These are phyloP conservation scores for Tylopilus plumbeoviolaceoides DNA, from an alignment of 768 basidiomycete genomes.

Conservation along the genomic window DNA sequence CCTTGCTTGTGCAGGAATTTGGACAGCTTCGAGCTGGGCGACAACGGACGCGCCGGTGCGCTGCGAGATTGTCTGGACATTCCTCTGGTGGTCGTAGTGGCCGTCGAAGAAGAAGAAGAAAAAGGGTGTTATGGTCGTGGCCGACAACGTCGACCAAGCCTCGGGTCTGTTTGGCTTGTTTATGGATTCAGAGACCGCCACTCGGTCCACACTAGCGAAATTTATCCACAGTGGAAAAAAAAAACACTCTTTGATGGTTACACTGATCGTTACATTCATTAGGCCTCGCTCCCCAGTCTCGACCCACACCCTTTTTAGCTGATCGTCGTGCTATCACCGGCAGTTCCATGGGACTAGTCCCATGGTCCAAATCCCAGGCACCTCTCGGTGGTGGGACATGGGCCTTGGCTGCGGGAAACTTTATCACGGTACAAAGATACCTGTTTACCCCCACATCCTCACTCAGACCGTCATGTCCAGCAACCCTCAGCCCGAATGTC, in stretches of 20 bases:
- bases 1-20: conserved; percentile 65
- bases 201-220: conserved; percentile 9
- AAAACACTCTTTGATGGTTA: too few relatives aligned
- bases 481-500: conserved; percentile 28
- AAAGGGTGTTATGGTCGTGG: conserved; percentile 19
- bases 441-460: background rate
- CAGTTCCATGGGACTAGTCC: background rate
- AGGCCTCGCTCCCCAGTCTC: background rate
- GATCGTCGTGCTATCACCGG: background rate
- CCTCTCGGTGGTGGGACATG: too few relatives aligned
- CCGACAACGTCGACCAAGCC: conserved; percentile 13
- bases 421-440: background rate
- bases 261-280: conserved; percentile 2
- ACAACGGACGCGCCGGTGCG: conserved; percentile 38
- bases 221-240: conserved; percentile 12
- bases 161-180: conserved; percentile 26
- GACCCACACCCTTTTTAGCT: background rate
- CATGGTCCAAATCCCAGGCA: too few relatives aligned
- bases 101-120: conserved; percentile 10
- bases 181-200: conserved; percentile 18
- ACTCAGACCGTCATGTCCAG: conserved; percentile 25
- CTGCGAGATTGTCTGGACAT: conserved; percentile 51
- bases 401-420: background rate
- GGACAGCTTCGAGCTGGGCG: conserved; percentile 54
- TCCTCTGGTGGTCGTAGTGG: background rate